A percentile compares a stretch with the other conserved stretches of the same genome.
Conservation (phyloP, 2,329 filamentous ascomycete genomes). For the Biscogniauxia marginata region DNA sequence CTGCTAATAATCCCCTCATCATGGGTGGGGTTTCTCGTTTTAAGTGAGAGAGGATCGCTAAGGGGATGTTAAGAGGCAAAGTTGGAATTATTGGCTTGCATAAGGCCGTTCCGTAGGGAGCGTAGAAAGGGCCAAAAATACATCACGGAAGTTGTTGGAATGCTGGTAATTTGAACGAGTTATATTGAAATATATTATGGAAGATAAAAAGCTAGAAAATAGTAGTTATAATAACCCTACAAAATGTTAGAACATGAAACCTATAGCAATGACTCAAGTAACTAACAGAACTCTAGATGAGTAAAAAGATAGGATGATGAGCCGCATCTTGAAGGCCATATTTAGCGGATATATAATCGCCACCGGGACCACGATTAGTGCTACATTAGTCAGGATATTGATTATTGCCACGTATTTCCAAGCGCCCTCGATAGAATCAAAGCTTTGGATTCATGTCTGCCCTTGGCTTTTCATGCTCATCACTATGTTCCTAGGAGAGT, state of each 20-base stretch:
- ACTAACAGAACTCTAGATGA: conserved; percentile 18
- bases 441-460: no score
- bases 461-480: no score
- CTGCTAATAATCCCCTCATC: no score
- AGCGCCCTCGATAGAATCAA: no score
- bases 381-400: conserved; percentile 16
- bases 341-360: conserved; percentile 17
- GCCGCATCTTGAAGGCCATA: conserved; percentile 12
- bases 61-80: no score
- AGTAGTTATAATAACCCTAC: conserved; percentile 16
- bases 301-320: conserved; percentile 15
- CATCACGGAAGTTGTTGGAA: conserved; percentile 14
- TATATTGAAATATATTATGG: conserved; percentile 19
- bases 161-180: conserved; percentile 16
- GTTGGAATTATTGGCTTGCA: conserved; percentile 13
- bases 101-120: conserved; percentile 17
- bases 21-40: no score
- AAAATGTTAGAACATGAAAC: conserved; percentile 3
- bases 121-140: conserved; percentile 23
- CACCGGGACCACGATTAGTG: conserved; percentile 14
- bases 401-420: conserved; percentile 15
- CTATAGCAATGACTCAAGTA: neutral
- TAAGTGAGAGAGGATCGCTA: no score
- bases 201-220: conserved; percentile 18
- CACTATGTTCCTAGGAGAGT: no score